Conservation (phyloP, 306 rosid species). For the Cicer cuneatum region DNA sequence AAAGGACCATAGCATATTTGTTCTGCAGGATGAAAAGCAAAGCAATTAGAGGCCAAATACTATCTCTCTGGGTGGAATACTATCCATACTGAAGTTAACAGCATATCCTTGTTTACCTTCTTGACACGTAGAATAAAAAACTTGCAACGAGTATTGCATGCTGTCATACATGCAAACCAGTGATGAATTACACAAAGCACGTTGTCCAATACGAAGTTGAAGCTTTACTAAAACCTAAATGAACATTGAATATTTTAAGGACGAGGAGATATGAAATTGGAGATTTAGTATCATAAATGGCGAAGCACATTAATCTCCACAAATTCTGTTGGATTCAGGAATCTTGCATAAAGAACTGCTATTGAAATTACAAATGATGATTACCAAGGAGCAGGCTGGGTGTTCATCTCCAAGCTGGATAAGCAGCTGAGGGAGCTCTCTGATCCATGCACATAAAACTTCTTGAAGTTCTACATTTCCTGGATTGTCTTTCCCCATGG, state of each 20-base stretch:
- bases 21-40: slow-evolving; percentile 60
- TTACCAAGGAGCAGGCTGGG: slow-evolving; percentile 68
- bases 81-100: slow-evolving; percentile 26
- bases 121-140: slow-evolving; percentile 54
- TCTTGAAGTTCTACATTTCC: slow-evolving; percentile 58
- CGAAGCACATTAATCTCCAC: slow-evolving; percentile 10
- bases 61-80: background rate
- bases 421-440: slow-evolving; percentile 75
- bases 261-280: slow-evolving; percentile 17
- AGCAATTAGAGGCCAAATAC: slow-evolving; percentile 38
- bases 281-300: slow-evolving; percentile 36
- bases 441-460: slow-evolving; percentile 67
- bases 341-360: slow-evolving; percentile 26
- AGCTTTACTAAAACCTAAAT: slow-evolving; percentile 69
- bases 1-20: slow-evolving; percentile 69
- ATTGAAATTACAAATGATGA: slow-evolving; percentile 38
- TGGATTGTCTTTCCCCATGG: slow-evolving; percentile 53
- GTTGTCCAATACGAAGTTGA: slow-evolving; percentile 71
- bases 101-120: slow-evolving; percentile 59
- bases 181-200: slow-evolving; percentile 59
- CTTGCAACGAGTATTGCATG: slow-evolving; percentile 62
- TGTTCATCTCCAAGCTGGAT: slow-evolving; percentile 70
- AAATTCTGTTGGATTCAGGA: slow-evolving; percentile 29
- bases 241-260: slow-evolving; percentile 35
- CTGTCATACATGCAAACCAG: slow-evolving; percentile 62